These are phyloP conservation scores for Colletotrichum paranaense DNA, from an alignment of 2,329 filamentous ascomycete species.

Conservation along the genomic window DNA sequence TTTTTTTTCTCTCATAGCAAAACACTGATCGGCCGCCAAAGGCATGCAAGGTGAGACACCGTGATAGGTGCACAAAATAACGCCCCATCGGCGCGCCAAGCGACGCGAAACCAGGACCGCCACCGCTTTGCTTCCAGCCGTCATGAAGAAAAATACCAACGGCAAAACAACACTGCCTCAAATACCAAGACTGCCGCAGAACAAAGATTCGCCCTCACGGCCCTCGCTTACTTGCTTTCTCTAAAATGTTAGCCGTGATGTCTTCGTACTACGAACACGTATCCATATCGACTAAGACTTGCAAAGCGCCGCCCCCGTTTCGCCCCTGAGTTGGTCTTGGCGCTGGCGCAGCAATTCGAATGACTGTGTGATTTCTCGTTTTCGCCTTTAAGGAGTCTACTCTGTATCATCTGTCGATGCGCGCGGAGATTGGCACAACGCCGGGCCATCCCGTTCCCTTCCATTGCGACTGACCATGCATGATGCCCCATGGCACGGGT, in stretches of 20 bases:
- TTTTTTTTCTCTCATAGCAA: background rate
- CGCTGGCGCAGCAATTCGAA: constrained; percentile 3
- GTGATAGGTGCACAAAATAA: background rate
- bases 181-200: background rate
- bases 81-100: constrained; percentile 19
- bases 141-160: background rate
- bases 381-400: background rate
- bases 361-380: background rate
- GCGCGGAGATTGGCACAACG: too few species aligned
- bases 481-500: background rate
- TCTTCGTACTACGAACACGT: too few species aligned
- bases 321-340: constrained; percentile 3
- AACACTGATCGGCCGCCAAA: background rate
- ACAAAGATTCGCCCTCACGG: background rate
- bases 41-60: background rate
- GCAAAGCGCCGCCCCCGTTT: background rate
- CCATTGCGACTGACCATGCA: background rate
- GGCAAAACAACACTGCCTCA: background rate
- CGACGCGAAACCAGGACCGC: constrained; percentile 4
- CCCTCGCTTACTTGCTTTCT: background rate
- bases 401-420: background rate
- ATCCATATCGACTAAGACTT: background rate
- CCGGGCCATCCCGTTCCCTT: background rate
- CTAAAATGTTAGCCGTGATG: background rate
- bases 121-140: too few species aligned